These are phyloP conservation scores for Spiraea crenata DNA, from an alignment of 331 rosid species.

Conservation along the genomic window DNA sequence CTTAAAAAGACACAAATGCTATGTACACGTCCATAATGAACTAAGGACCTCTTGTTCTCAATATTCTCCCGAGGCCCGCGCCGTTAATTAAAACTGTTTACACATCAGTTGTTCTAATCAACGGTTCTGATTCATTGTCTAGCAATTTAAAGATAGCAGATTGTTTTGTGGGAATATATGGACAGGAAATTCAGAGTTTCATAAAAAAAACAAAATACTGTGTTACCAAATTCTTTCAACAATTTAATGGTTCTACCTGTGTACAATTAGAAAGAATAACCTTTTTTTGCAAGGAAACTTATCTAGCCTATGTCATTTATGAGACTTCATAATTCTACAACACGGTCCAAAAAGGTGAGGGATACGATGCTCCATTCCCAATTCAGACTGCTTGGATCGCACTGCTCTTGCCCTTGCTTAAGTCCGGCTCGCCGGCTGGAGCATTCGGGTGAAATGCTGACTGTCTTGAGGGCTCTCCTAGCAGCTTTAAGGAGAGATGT, in stretches of 20 bases:
- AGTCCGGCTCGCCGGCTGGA: conserved; percentile 52
- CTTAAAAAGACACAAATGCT: too few species aligned
- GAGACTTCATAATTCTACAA: conserved; percentile 51
- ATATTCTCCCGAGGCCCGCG: too few species aligned
- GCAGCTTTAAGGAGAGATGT: conserved; percentile 62
- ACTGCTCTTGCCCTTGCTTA: conserved; percentile 57
- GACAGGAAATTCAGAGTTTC: neutral
- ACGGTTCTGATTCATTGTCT: too few species aligned
- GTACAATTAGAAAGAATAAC: conserved; percentile 79
- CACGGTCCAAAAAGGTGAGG: conserved; percentile 19
- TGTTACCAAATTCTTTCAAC: conserved; percentile 32
- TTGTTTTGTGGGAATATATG: neutral
- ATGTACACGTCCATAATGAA: too few species aligned
- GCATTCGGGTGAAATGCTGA: conserved; percentile 90
- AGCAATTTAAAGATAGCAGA: too few species aligned
- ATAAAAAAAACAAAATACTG: conserved; percentile 21
- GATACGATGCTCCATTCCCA: conserved; percentile 25
- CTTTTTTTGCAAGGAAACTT: conserved; percentile 41
- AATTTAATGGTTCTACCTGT: conserved; percentile 47
- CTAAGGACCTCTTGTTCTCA: too few species aligned
- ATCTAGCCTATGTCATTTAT: conserved; percentile 66
- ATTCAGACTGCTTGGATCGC: conserved; percentile 67
- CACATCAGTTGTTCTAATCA: too few species aligned
- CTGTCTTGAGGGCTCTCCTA: conserved; percentile 83
- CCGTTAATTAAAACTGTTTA: too few species aligned